Percentiles rank a stretch among this genome's conserved stretches.
Conservation (phyloP, 352 stramenopile genomes). For the Phytophthora lateralis region DNA sequence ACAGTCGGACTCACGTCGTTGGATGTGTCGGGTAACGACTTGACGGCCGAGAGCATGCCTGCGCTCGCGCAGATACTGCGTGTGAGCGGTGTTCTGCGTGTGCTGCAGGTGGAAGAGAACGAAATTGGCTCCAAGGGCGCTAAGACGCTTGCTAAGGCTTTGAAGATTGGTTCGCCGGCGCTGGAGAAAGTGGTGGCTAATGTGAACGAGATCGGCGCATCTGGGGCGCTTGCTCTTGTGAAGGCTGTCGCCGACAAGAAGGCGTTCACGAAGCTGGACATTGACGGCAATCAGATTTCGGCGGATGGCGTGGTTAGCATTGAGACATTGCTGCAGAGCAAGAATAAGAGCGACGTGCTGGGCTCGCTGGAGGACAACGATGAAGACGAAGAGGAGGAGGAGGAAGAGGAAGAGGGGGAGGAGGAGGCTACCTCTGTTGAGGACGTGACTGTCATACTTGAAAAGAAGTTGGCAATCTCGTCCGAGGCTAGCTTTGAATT, state of each 20-base stretch:
- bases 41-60: slow-evolving; percentile 73
- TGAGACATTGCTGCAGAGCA: slow-evolving; percentile 46
- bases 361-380: slow-evolving; percentile 86
- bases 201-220: slow-evolving; percentile 89
- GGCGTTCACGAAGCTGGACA: slow-evolving; percentile 56
- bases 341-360: slow-evolving; percentile 61
- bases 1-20: slow-evolving; percentile 63
- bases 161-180: slow-evolving; percentile 51
- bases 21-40: slow-evolving; percentile 94
- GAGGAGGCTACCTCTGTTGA: slow-evolving; percentile 51
- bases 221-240: slow-evolving; percentile 85
- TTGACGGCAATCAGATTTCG: slow-evolving; percentile 88
- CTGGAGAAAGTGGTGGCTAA: slow-evolving; percentile 89
- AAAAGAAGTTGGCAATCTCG: slow-evolving; percentile 52
- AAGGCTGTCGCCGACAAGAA: slow-evolving; percentile 63
- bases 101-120: slow-evolving; percentile 94
- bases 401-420: slow-evolving; percentile 64
- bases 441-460: slow-evolving; percentile 45
- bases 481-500: slow-evolving; percentile 58
- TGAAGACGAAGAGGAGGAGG: slow-evolving; percentile 76
- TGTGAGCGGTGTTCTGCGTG: slow-evolving; percentile 61
- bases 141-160: slow-evolving; percentile 66
- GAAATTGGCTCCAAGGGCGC: slow-evolving; percentile 90
- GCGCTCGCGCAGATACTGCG: slow-evolving; percentile 53
- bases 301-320: slow-evolving; percentile 64